Evolutionary conservation across 352 stramenopile species (phyloP).

Genomic region (Globisporangium yorkense): DNA sequence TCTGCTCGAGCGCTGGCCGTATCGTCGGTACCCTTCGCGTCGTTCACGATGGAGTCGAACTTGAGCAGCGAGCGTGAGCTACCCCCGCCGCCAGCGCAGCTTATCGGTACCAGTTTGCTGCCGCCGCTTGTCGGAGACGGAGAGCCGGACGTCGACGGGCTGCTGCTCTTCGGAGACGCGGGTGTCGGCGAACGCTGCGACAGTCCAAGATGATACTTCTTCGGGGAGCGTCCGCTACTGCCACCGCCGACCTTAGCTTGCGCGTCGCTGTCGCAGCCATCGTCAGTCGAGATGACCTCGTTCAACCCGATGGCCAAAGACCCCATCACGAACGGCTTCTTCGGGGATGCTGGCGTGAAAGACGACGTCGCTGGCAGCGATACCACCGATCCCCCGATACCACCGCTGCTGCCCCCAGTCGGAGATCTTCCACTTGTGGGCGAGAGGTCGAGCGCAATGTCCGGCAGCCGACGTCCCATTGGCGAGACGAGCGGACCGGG

Average conservation of each 20-base stretch:
- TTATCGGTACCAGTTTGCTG: constrained; percentile 8
- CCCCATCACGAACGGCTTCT: constrained; percentile 11
- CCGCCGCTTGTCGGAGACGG: constrained; percentile 1
- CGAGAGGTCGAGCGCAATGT: constrained; percentile 12
- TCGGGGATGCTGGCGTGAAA: neutral
- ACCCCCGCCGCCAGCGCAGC: neutral
- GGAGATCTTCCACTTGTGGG: neutral
- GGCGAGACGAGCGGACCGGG: neutral
- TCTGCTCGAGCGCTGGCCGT: neutral
- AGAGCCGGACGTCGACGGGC: neutral
- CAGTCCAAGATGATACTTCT: constrained; percentile 9
- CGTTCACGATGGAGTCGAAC: constrained; percentile 11
- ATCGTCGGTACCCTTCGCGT: neutral
- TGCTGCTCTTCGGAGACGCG: constrained; percentile 2
- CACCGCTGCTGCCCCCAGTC: neutral
- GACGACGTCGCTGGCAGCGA: constrained; percentile 4
- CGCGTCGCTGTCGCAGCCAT: neutral
- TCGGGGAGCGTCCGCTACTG: constrained; percentile 1
- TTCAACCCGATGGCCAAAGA: constrained; percentile 10
- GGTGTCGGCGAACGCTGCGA: constrained; percentile 3
- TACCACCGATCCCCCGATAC: neutral
- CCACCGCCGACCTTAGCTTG: neutral
- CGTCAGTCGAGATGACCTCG: constrained; percentile 4
- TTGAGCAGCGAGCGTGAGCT: constrained; percentile 1
- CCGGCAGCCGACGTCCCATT: constrained; percentile 4